Evolutionary conservation across 306 rosid genomes (phyloP).

Genomic region (Cicer bijugum): DNA sequence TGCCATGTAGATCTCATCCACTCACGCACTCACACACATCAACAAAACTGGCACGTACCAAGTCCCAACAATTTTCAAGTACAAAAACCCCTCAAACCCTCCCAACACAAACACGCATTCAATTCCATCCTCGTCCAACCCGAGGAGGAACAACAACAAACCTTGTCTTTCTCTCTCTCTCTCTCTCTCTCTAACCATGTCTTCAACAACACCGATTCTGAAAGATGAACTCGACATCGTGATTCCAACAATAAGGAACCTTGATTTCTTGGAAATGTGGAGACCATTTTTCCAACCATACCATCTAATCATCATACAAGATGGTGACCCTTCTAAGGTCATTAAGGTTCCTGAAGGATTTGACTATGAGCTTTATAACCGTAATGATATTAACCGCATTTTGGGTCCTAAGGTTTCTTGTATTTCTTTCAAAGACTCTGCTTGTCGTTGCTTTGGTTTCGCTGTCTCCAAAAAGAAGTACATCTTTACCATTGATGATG

Average conservation of each 20-base stretch:
- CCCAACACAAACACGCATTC: background rate
- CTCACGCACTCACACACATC: background rate
- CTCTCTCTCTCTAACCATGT: slow-evolving; percentile 36
- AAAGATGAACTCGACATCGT: slow-evolving; percentile 82
- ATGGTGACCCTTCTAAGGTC: slow-evolving; percentile 71
- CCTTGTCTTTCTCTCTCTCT: background rate
- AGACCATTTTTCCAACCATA: slow-evolving; percentile 69
- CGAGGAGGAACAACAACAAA: background rate
- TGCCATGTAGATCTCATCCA: no score
- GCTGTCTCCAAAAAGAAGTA: slow-evolving; percentile 80
- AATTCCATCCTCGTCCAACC: slow-evolving; percentile 1
- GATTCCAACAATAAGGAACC: slow-evolving; percentile 81
- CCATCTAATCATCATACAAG: slow-evolving; percentile 87
- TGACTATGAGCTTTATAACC: slow-evolving; percentile 72
- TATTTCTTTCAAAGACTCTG: slow-evolving; percentile 88
- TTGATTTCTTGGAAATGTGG: slow-evolving; percentile 81
- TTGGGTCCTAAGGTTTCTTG: slow-evolving; percentile 70
- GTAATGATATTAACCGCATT: slow-evolving; percentile 62
- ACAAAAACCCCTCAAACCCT: slow-evolving; percentile 36
- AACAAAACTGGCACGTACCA: slow-evolving; percentile 37
- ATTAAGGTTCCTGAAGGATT: slow-evolving; percentile 77
- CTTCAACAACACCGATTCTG: slow-evolving; percentile 50
- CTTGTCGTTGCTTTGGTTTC: slow-evolving; percentile 82
- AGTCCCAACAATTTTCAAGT: background rate
- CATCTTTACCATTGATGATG: slow-evolving; percentile 85